Evolutionary conservation across 2,329 filamentous ascomycete genomes (phyloP).

Genomic region (Aspergillus amoenus): DNA sequence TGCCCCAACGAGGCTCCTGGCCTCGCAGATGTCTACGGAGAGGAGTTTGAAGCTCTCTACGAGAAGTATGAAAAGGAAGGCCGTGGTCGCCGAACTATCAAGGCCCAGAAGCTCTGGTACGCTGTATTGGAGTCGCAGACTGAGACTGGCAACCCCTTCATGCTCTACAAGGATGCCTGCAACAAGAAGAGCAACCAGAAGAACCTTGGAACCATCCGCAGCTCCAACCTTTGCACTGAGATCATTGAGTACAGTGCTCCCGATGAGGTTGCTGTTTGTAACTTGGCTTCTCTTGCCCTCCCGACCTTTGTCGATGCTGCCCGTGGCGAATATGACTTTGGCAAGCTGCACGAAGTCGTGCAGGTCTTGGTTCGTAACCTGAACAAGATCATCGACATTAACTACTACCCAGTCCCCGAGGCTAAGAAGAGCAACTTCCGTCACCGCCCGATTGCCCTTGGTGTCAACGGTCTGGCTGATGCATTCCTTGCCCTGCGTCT

Average conservation of each 20-base stretch:
- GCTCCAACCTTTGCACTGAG: constrained; percentile 98
- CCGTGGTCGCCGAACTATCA: constrained; percentile 84
- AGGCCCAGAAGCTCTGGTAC: constrained; percentile 99
- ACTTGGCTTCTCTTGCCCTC: constrained; percentile 89
- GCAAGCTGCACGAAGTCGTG: constrained; percentile 92
- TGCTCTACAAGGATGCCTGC: constrained; percentile 98
- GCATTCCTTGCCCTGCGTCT: constrained; percentile 95
- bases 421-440: constrained; percentile 96
- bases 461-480: constrained; percentile 96
- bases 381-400: constrained; percentile 98
- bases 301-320: constrained; percentile 87
- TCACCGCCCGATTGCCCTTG: constrained; percentile 91
- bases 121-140: constrained; percentile 97
- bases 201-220: constrained; percentile 97
- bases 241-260: constrained; percentile 97
- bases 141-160: constrained; percentile 98
- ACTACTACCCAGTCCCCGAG: constrained; percentile 96
- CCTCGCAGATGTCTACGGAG: constrained; percentile 93
- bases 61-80: constrained; percentile 85
- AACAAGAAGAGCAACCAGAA: constrained; percentile 99
- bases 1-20: constrained; percentile 96
- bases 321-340: constrained; percentile 85
- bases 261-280: constrained; percentile 98
- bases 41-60: constrained; percentile 94
- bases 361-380: constrained; percentile 92